Evolutionary conservation across 208 protist species (phyloP).

Genomic region (Crithidia thermophila): DNA sequence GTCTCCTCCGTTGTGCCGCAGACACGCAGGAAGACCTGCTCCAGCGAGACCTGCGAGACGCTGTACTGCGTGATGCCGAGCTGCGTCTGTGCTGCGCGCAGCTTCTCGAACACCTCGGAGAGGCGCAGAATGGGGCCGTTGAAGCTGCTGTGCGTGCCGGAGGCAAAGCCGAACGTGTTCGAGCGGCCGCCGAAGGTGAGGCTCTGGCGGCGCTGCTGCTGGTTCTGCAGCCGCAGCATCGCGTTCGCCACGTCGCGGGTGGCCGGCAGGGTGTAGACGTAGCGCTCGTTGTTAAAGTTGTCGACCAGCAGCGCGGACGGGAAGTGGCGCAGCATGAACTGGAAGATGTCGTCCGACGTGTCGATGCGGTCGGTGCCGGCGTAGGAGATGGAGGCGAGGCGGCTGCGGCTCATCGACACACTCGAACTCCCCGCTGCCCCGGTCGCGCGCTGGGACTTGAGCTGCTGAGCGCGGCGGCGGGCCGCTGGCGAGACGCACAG

Average conservation of each 20-base stretch:
- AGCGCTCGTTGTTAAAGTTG: conserved; percentile 45
- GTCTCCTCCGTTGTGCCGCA: conserved; percentile 31
- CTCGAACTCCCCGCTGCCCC: background rate
- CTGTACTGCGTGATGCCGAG: conserved; percentile 75
- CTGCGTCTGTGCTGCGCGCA: conserved; percentile 34
- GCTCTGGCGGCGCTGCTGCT: conserved; percentile 25
- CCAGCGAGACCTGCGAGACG: conserved; percentile 69
- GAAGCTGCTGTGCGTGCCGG: background rate
- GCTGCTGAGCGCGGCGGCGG: background rate
- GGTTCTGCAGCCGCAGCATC: conserved; percentile 30
- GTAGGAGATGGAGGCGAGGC: conserved; percentile 28
- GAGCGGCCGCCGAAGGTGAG: conserved; percentile 6
- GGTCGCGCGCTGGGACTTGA: background rate
- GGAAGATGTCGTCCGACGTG: conserved; percentile 27
- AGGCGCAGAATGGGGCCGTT: conserved; percentile 31
- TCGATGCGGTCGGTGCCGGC: conserved; percentile 34
- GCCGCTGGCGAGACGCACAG: conserved; percentile 39
- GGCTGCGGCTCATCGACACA: background rate
- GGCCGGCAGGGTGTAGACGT: conserved; percentile 41
- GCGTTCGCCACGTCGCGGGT: conserved; percentile 28
- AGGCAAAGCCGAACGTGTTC: background rate
- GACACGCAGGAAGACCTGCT: conserved; percentile 73
- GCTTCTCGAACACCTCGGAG: conserved; percentile 48
- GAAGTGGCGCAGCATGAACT: conserved; percentile 41
- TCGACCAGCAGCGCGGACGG: conserved; percentile 44